Evolutionary conservation across 495 filamentous ascomycete genomes (phyloP).

Genomic region (Penicilliopsis zonata): DNA sequence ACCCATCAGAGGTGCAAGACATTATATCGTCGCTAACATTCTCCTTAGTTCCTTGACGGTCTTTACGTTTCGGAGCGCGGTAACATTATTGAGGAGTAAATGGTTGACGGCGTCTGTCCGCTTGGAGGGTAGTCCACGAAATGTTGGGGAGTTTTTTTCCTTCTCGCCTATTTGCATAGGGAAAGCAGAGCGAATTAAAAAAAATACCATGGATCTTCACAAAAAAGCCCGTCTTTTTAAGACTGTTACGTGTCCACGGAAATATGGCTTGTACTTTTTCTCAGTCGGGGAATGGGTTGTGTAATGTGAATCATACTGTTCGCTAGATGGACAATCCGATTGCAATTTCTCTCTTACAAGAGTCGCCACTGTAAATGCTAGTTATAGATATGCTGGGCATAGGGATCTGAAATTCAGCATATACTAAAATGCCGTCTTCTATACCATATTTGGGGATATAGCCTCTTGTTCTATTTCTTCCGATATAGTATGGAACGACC

Average conservation of each 20-base stretch:
- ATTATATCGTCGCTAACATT: neutral
- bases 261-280: conserved; percentile 18
- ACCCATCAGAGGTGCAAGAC: too few relatives aligned
- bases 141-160: conserved; percentile 32
- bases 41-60: conserved; percentile 88
- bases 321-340: conserved; percentile 7
- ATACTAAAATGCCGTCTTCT: too few relatives aligned
- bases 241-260: conserved; percentile 14
- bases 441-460: too few relatives aligned
- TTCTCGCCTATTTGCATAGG: conserved; percentile 35
- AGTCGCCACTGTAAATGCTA: conserved; percentile 13
- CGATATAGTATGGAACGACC: too few relatives aligned
- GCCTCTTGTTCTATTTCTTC: too few relatives aligned
- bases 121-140: conserved; percentile 25
- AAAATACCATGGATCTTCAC: conserved; percentile 26
- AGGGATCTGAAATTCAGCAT: too few relatives aligned
- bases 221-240: conserved; percentile 9
- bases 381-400: too few relatives aligned
- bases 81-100: conserved; percentile 72
- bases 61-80: conserved; percentile 96
- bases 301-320: too few relatives aligned
- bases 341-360: too few relatives aligned
- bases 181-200: conserved; percentile 32
- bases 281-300: conserved; percentile 15
- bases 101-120: conserved; percentile 16